These are phyloP conservation scores for Amanita thiersii DNA, from an alignment of 768 basidiomycete species.

Conservation along the genomic window DNA sequence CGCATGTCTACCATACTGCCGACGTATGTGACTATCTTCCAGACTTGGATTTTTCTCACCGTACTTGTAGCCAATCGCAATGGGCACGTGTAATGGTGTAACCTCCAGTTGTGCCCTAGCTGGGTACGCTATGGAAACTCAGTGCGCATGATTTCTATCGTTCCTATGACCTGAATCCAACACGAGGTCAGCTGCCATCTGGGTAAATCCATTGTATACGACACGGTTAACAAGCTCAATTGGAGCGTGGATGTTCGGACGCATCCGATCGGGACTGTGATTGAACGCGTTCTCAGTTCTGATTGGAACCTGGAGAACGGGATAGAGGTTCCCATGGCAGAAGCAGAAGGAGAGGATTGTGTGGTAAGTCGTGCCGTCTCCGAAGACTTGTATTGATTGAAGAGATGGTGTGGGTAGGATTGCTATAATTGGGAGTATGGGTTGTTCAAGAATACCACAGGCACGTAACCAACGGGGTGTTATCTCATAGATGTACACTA, in stretches of 20 bases:
- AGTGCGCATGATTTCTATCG: constrained; percentile 19
- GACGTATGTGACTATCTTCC: constrained; percentile 37
- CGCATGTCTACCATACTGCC: constrained; percentile 87
- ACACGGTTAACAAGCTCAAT: constrained; percentile 72
- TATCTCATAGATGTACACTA: background rate
- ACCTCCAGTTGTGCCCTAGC: constrained; percentile 38
- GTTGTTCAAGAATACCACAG: constrained; percentile 21
- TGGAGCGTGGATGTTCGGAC: constrained; percentile 75
- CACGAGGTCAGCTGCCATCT: constrained; percentile 61
- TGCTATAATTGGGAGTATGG: constrained; percentile 70
- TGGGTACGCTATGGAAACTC: constrained; percentile 81
- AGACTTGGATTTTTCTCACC: background rate
- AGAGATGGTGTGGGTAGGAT: constrained; percentile 33
- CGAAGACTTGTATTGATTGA: background rate
- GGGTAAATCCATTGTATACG: constrained; percentile 75
- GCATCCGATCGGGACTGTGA: constrained; percentile 62
- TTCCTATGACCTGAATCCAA: background rate
- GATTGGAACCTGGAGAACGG: constrained; percentile 27
- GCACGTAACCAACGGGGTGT: background rate
- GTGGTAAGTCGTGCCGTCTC: constrained; percentile 33
- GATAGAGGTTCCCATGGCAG: constrained; percentile 36
- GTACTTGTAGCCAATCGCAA: constrained; percentile 65
- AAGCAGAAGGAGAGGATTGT: constrained; percentile 57
- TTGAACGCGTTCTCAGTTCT: constrained; percentile 40
- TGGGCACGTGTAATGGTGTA: constrained; percentile 75